Base-by-base conservation (phyloP, 2,329 filamentous ascomycete species). In the Fusarium multiceps region DNA sequence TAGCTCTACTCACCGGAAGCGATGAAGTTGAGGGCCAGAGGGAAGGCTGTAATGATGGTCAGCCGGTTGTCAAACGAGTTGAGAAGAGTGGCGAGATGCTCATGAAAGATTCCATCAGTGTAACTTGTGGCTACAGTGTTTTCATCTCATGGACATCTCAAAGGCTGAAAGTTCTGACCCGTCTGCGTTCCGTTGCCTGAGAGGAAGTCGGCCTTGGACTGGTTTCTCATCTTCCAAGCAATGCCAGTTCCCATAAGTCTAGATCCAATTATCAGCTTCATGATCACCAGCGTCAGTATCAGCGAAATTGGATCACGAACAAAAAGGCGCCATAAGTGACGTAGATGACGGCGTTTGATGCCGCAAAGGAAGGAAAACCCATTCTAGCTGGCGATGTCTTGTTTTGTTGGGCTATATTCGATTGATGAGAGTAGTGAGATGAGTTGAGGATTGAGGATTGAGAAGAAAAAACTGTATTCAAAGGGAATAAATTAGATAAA, bases 11-110 rank as follows among this genome's bases (percentile, higher is more conserved):
- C 89, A 96, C 93, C 92, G 84, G 92, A 93, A 80, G 93, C 93
- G 83, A 96, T 92, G 84, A 96, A 96, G 83, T 96, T 96, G 78
- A 96, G 86, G 80, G 93, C 92, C 81, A 96, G 84, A 74, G 93
- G 93, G 71, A 93, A 83, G 72, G 91, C 93, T 96, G 75, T 49
- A 64, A 73, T 8, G 68, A 13, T 53, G 64, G 77, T 83, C 72
- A 83, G 80, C 72, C 27, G 11, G 4, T 28, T 28, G 20, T 47
- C 27, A 23, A 37, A 12, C 20, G 34, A 21, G 9, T 9, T 5
- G 4, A 27, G 30, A 40, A 9, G 34, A n/a, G 54, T 55, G 14
- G 11, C 40, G 53, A 54, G 42, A 42, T 57, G 46, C 14, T 25
- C 25, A 13, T 59, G 56, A 66, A 25, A 28, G 16, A 23, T 40